These are phyloP conservation scores for Cystobasidium slooffiae DNA, from an alignment of 1,284 basidiomycete species.

Conservation along the genomic window DNA sequence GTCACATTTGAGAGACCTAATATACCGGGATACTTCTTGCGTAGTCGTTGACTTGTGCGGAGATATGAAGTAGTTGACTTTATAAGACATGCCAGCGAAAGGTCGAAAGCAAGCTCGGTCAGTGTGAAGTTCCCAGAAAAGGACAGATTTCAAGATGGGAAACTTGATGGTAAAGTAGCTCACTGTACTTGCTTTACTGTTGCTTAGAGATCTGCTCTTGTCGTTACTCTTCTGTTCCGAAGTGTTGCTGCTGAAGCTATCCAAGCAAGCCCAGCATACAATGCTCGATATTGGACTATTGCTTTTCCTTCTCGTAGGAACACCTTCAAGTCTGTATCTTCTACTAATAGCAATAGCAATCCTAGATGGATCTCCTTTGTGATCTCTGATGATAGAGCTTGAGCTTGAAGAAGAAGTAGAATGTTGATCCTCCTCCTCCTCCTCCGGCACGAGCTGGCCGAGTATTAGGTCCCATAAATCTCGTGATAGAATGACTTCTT, in stretches of 20 bases:
- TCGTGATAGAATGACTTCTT: conserved; percentile 24
- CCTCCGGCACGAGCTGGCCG: conserved; percentile 30
- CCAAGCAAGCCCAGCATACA: conserved; percentile 42
- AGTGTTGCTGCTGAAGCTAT: neutral
- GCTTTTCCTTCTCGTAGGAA: neutral
- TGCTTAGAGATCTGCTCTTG: neutral
- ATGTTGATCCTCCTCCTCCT: neutral
- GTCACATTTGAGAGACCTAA: conserved; percentile 9
- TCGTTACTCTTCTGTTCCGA: conserved; percentile 14
- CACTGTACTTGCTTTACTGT: neutral
- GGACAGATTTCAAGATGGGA: no score
- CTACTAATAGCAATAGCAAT: conserved; percentile 10
- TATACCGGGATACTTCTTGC: conserved; percentile 18
- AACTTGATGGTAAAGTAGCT: no score
- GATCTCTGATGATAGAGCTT: neutral
- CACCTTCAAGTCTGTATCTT: conserved; percentile 9
- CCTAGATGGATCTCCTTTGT: neutral
- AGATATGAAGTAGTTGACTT: neutral
- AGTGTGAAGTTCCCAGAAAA: no score
- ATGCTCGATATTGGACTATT: conserved; percentile 3
- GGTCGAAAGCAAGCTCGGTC: neutral
- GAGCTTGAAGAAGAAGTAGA: neutral
- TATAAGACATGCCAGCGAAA: neutral
- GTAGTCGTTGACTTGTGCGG: conserved; percentile 6
- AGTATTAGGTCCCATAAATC: conserved; percentile 37